Percentiles rank a stretch among this genome's conserved stretches.
Evolutionary conservation across 768 basidiomycete species (phyloP).

Genomic region (Naematelia aurantialba): DNA sequence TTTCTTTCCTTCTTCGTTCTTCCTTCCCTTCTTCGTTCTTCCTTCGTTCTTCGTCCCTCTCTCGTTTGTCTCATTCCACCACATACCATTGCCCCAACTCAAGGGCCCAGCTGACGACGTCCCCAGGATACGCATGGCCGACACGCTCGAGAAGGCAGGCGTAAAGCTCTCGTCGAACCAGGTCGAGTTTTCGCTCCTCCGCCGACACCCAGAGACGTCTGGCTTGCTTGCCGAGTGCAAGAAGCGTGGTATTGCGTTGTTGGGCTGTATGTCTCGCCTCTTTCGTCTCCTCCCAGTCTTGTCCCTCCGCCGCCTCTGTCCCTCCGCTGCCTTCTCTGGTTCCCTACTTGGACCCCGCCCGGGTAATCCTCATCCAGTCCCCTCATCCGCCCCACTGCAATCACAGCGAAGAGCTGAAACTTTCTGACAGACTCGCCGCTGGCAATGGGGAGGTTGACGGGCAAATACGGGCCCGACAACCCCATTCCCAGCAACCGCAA

Average conservation of each 20-base stretch:
- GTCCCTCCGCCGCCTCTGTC: too few relatives aligned
- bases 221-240: constrained; percentile 47
- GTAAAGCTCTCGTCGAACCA: constrained; percentile 49
- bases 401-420: not conserved
- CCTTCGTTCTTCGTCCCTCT: too few relatives aligned
- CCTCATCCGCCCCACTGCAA: too few relatives aligned
- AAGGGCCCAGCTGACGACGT: too few relatives aligned
- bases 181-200: constrained; percentile 47
- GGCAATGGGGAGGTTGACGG: constrained; percentile 48
- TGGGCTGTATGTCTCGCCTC: constrained; percentile 50
- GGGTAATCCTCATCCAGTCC: not conserved
- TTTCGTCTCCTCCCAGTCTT: too few relatives aligned
- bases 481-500: constrained; percentile 40
- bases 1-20: too few relatives aligned
- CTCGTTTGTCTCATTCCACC: too few relatives aligned
- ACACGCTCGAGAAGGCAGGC: constrained; percentile 34
- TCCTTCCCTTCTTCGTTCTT: too few relatives aligned
- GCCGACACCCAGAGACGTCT: constrained; percentile 40
- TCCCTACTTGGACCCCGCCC: too few relatives aligned
- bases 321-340: too few relatives aligned
- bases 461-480: constrained; percentile 46
- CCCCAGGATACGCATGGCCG: constrained; percentile 37
- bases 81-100: too few relatives aligned
- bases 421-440: constrained; percentile 45
- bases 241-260: constrained; percentile 40